Evolutionary conservation across 2,329 filamentous ascomycete species (phyloP).

Genomic region (Orbilia brochopaga): DNA sequence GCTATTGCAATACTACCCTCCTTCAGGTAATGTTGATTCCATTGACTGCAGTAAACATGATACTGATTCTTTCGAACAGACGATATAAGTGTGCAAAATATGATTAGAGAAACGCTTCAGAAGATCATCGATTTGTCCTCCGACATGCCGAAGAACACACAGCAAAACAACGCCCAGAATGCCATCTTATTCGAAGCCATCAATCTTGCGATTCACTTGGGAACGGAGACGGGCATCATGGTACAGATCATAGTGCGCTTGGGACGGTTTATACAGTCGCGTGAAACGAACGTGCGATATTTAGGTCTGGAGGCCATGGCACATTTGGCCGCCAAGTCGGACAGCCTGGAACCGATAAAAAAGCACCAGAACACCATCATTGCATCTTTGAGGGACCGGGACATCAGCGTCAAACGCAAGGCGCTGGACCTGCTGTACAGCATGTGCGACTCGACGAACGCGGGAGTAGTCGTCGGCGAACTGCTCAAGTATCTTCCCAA

Average conservation of each 20-base stretch:
- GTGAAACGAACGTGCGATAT: slow-evolving; percentile 97
- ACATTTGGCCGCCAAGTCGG: slow-evolving; percentile 88
- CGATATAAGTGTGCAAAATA: slow-evolving; percentile 85
- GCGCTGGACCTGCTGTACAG: slow-evolving; percentile 96
- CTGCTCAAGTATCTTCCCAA: slow-evolving; percentile 93
- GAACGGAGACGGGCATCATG: slow-evolving; percentile 93
- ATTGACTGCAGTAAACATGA: slow-evolving; percentile 53
- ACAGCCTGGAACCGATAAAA: slow-evolving; percentile 96
- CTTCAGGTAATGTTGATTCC: slow-evolving; percentile 70
- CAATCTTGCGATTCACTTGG: slow-evolving; percentile 95
- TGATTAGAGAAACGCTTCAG: slow-evolving; percentile 89
- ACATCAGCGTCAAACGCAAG: slow-evolving; percentile 96
- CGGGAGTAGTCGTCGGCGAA: slow-evolving; percentile 89
- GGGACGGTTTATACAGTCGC: slow-evolving; percentile 93
- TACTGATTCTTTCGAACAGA: slow-evolving; percentile 63
- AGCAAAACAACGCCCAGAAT: slow-evolving; percentile 99
- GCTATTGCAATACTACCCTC: slow-evolving; percentile 92
- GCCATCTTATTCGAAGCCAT: slow-evolving; percentile 98
- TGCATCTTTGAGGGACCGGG: slow-evolving; percentile 88
- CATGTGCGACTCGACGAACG: slow-evolving; percentile 98
- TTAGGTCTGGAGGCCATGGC: slow-evolving; percentile 97
- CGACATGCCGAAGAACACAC: slow-evolving; percentile 96
- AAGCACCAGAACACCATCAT: slow-evolving; percentile 97
- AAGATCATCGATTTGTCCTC: slow-evolving; percentile 89
- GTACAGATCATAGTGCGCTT: slow-evolving; percentile 89